Evolutionary conservation across 345 rosid species (phyloP), one percentile per base, ranked within the genome.

Genomic region (Populus tremula): DNA sequence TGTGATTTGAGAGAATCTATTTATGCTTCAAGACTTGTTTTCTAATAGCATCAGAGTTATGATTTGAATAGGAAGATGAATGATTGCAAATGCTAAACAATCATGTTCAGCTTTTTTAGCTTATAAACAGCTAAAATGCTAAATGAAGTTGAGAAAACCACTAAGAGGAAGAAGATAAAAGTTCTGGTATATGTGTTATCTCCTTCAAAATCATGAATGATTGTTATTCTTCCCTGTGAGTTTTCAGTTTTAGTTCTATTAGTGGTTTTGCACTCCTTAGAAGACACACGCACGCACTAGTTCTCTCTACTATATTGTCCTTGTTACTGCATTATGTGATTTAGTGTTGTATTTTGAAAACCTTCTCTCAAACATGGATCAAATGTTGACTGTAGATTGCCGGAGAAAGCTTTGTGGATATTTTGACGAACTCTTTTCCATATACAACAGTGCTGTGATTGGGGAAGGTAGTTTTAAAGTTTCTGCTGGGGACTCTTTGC

Each of bases 401-500:
- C 91, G 97, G 43, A 92, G 88, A 79, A 91, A 92, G 87, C 93
- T 96, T 49, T 90, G 91, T 80, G 93, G 90, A 73, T 89, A 89
- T 86, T 86, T 92, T 80, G 92, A 92, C 41, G 93, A 90, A 74
- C 92, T 96, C 72, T 94, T 91, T 78, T 84, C 85, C 38, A 87
- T 96, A 85, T 96, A 96, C 80, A 90, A 84, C 74, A 86, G 87
- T 82, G 95, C 98, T 78, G 87, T 92, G 50, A 90, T 85, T 75
- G 97, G 93, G 62, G 91, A 90, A 85, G 94, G 91, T 82, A 87
- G 90, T 78, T 89, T 89, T 77, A 96, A 93, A 88, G 93, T 90
- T 69, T 90, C 97, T 75, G 91, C 97, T 2, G 99, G 91, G 81
- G 99, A 96, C 83, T 91, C 97, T 5, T 80, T 94, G 84, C 90